Conservation (phyloP, 140 eudicot species). For the Senecio squalidus region DNA sequence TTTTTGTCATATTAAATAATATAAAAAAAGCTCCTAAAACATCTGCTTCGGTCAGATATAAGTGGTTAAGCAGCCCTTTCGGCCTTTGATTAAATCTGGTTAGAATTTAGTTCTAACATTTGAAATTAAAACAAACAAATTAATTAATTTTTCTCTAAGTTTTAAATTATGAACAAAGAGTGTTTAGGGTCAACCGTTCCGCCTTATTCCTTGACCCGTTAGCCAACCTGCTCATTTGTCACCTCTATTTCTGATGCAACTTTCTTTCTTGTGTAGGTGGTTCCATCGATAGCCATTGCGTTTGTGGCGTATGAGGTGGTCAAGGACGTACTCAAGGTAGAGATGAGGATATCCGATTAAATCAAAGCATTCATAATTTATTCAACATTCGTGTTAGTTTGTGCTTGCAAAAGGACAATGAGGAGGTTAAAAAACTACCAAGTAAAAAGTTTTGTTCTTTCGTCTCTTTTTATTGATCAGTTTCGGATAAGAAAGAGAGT, state of each 20-base stretch:
- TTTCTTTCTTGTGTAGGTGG: conserved; percentile 56
- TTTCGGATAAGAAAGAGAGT: conserved; percentile 23
- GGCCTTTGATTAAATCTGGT: too few species aligned
- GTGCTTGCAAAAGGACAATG: conserved; percentile 30
- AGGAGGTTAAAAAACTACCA: conserved; percentile 10
- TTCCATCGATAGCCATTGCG: conserved; percentile 98
- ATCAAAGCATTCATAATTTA: neutral
- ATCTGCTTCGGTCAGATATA: too few species aligned
- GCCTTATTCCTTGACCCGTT: too few species aligned
- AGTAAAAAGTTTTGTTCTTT: conserved; percentile 11
- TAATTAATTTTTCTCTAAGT: too few species aligned
- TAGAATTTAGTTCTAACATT: too few species aligned
- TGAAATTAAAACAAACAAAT: too few species aligned
- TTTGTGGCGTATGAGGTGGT: conserved; percentile 95
- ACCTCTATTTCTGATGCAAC: conserved; percentile 3
- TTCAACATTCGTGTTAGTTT: conserved; percentile 19
- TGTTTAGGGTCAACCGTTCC: too few species aligned
- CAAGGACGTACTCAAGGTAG: conserved; percentile 81
- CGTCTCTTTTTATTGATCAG: neutral
- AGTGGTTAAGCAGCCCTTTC: too few species aligned
- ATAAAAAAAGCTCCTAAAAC: too few species aligned
- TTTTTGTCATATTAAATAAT: too few species aligned
- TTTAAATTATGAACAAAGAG: too few species aligned
- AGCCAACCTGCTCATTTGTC: too few species aligned
- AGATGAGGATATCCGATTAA: conserved; percentile 90